Evolutionary conservation across 805 yeast genomes (phyloP).

Genomic region (Candida methanosorbosa): DNA sequence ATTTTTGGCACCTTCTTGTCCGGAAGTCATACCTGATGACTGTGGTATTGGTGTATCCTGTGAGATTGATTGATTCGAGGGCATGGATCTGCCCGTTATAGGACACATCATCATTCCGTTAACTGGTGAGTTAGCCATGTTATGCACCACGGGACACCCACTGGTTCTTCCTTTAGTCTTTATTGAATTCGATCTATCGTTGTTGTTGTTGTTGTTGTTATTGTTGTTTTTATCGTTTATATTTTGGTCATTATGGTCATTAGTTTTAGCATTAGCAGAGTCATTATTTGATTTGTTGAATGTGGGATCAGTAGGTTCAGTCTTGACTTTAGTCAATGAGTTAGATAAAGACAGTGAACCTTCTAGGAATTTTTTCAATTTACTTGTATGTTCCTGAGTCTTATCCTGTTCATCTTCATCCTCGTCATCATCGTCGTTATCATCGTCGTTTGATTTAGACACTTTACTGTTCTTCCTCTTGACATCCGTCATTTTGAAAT

Average conservation of each 20-base stretch:
- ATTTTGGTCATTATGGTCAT: background rate
- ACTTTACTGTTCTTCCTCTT: too few relatives aligned
- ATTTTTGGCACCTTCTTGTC: background rate
- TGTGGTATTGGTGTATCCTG: too few relatives aligned
- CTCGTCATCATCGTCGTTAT: too few relatives aligned
- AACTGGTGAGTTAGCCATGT: background rate
- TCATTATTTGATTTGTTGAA: constrained; percentile 1
- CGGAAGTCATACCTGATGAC: background rate
- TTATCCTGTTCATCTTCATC: constrained; percentile 13
- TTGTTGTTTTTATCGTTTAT: background rate
- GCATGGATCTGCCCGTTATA: too few relatives aligned
- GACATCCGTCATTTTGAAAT: constrained; percentile 2
- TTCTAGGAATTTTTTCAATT: constrained; percentile 23
- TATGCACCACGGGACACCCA: constrained; percentile 9
- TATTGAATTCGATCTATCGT: background rate
- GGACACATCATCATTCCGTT: too few relatives aligned
- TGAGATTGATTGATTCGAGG: too few relatives aligned
- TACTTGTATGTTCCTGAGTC: constrained; percentile 22
- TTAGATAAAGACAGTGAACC: constrained; percentile 10
- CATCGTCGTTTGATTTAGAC: background rate
- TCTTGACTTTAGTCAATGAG: background rate
- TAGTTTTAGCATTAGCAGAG: background rate
- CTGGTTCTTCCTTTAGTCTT: constrained; percentile 7
- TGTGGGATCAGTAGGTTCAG: too few relatives aligned
- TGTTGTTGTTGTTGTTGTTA: background rate